Evolutionary conservation across 2,329 filamentous ascomycete genomes (phyloP), one percentile per base, ranked within the genome.

Genomic region (Exophiala aquamarina): DNA sequence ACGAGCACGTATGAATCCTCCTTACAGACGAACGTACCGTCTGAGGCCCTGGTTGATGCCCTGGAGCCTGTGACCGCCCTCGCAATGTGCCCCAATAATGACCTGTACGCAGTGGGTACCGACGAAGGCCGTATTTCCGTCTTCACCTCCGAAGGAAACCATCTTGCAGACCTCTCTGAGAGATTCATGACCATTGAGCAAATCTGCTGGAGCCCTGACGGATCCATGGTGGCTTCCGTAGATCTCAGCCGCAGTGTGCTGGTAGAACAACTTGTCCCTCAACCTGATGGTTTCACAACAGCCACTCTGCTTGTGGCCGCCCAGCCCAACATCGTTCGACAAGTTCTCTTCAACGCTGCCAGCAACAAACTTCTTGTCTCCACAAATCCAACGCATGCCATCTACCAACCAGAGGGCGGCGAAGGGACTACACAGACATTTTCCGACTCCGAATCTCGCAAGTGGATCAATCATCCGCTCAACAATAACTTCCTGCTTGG

Each of bases 71-170:
- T 63, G 14, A 64, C 58, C 8, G 49, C 52, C 2, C 42, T 63
- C 13, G 35, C 54, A 21, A 39, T 28, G 3, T 55, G 44, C 4
- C 46, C 55, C 3, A 28, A 10, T 34, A 29, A 47, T 29, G 49
- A 37, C n/a, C 20, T 60, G 3, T 62, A 61, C 40, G 56, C 53
- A 42, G 59, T 35, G 36, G 61, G 62, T 10, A 61, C 59, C 7
- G 58, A 59, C 33, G 55, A 31, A 14, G 61, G 60, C n/a, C 39
- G 35, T 8, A 50, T 59, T 13, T 29, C 37, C 10, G 36, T 62
- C 10, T 39, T 54, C 20, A 49, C 59, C 29, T 20, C 45, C 18
- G 34, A 50, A 33, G 33, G 44, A 23, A 52, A 46, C n/a, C 55
- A 47, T 23, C 8, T 49, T 14, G 23, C 47, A 13, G 41, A 54